Evolutionary conservation across 345 rosid species (phyloP).

Genomic region (Clarkia xantiana): DNA sequence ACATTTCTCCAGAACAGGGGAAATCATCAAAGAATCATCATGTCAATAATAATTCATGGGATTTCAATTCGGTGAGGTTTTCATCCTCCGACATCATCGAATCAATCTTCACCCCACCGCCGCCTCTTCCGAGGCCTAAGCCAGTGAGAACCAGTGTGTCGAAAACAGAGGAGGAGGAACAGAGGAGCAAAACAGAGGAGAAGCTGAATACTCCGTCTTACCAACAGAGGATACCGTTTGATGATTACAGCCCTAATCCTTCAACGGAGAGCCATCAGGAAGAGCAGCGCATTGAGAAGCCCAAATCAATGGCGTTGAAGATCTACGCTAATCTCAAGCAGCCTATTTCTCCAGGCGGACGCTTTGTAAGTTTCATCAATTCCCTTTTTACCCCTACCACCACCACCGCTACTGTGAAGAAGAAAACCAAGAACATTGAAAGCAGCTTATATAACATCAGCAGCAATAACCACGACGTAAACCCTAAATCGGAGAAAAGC

Average conservation of each 20-base stretch:
- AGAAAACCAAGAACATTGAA: constrained; percentile 29
- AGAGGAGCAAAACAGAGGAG: neutral
- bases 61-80: constrained; percentile 56
- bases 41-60: constrained; percentile 56
- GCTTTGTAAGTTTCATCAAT: constrained; percentile 57
- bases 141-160: constrained; percentile 26
- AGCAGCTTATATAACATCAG: constrained; percentile 16
- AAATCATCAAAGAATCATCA: constrained; percentile 16
- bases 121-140: constrained; percentile 19
- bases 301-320: constrained; percentile 48
- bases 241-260: constrained; percentile 18
- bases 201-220: constrained; percentile 28
- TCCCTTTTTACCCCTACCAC: constrained; percentile 47
- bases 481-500: constrained; percentile 28
- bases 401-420: constrained; percentile 29
- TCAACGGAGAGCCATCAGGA: constrained; percentile 19
- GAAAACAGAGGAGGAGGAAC: constrained; percentile 21
- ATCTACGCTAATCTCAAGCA: constrained; percentile 48
- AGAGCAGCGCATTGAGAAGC: constrained; percentile 22
- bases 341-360: constrained; percentile 74
- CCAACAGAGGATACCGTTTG: constrained; percentile 30
- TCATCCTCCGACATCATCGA: constrained; percentile 85
- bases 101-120: constrained; percentile 20
- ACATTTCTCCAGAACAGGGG: constrained; percentile 10
- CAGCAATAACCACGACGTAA: constrained; percentile 4